Evolutionary conservation across 352 stramenopile genomes (phyloP).

Genomic region (Pythium sukuiense): DNA sequence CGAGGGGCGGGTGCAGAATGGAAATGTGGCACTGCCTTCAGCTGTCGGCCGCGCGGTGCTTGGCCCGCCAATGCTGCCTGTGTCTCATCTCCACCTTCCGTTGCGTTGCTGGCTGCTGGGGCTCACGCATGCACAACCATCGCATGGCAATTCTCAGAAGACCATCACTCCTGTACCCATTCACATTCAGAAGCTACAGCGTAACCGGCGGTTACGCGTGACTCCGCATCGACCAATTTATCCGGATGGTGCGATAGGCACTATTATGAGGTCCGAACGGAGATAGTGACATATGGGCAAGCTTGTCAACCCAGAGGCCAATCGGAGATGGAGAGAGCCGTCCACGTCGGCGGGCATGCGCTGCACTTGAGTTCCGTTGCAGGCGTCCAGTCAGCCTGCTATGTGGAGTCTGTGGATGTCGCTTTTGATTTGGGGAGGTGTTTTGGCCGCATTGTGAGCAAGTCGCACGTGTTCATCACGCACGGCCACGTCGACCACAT

Average conservation of each 20-base stretch:
- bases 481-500: slow-evolving; percentile 88
- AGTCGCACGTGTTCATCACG: slow-evolving; percentile 85
- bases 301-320: too few species aligned
- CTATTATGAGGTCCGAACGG: not conserved
- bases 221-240: slow-evolving; percentile 1
- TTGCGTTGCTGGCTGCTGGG: not conserved
- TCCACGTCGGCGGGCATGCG: slow-evolving; percentile 40
- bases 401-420: slow-evolving; percentile 69
- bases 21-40: not conserved
- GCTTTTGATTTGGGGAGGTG: slow-evolving; percentile 77
- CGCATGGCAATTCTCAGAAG: not conserved
- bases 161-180: slow-evolving; percentile 14
- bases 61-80: not conserved
- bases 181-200: slow-evolving; percentile 4
- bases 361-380: slow-evolving; percentile 66
- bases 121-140: slow-evolving; percentile 8
- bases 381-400: slow-evolving; percentile 76
- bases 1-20: not conserved
- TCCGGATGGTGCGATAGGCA: slow-evolving; percentile 3
- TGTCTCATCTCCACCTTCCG: not conserved
- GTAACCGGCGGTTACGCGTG: not conserved
- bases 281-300: not conserved
- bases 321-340: slow-evolving; percentile 1
- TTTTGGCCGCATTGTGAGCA: slow-evolving; percentile 43
- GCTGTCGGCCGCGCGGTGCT: not conserved